Conservation (phyloP, 306 rosid species). For the Inga leiocalycina region DNA sequence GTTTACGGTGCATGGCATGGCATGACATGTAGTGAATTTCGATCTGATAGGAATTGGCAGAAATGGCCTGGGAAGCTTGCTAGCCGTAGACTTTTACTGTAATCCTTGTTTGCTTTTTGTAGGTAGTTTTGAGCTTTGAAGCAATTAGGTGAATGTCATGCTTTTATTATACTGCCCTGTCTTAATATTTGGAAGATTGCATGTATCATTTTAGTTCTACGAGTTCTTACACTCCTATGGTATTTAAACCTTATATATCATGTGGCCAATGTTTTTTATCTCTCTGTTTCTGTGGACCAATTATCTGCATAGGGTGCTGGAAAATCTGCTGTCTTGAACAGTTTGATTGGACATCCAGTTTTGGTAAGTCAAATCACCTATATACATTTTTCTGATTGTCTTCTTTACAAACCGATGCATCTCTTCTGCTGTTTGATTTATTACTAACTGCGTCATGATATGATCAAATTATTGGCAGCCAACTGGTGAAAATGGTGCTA, state of each 20-base stretch:
- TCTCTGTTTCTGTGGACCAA: background rate
- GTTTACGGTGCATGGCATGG: background rate
- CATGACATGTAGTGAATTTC: background rate
- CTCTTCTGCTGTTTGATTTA: background rate
- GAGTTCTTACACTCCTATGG: background rate
- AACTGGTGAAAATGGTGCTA: conserved; percentile 98
- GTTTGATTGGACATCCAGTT: conserved; percentile 96
- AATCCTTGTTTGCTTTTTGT: background rate
- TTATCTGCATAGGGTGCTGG: conserved; percentile 82
- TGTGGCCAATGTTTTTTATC: background rate
- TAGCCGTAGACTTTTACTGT: background rate
- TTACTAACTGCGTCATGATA: conserved; percentile 1
- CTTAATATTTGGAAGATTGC: background rate
- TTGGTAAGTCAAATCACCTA: conserved; percentile 60
- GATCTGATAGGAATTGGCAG: background rate
- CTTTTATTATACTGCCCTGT: background rate
- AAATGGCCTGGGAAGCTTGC: background rate
- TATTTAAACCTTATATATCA: background rate
- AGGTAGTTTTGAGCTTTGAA: background rate
- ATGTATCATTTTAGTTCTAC: background rate
- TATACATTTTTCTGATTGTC: background rate
- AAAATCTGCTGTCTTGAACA: conserved; percentile 89
- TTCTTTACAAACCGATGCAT: background rate
- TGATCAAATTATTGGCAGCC: conserved; percentile 57
- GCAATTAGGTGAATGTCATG: background rate